Evolutionary conservation across 768 basidiomycete genomes (phyloP), one percentile per base, ranked within the genome.

Genomic region (Phlebiopsis flavidoalba): DNA sequence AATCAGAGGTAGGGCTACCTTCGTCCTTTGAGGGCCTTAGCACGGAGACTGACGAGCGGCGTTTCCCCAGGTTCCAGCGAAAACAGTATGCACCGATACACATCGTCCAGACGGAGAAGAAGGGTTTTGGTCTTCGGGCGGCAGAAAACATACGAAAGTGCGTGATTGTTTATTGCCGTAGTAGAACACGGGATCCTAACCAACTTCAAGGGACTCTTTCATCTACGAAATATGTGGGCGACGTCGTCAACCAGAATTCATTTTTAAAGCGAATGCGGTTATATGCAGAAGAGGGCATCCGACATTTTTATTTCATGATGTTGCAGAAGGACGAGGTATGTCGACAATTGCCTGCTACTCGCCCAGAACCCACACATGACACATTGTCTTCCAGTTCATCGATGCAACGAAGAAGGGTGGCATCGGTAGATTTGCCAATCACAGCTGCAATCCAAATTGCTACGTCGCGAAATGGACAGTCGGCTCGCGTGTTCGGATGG

Each of bases 281-380:
- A 8, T 99, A 99, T 71, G 95, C 85, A 1, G 84, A 87, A 47
- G 93, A 97, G 71, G 96, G 96, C 17, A 94, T 98, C 64, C 80
- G 84, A 56, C 97, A 98, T 73, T 99, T 98, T 67, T 99, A 98
- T 76, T 99, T 99, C 72, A 99, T 98, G 97, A 95, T 96, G 91
- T 74, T 99, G 60, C 97, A 99, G 76, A 94, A 92, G 70, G 95
- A 96, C 66, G 95, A 98, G 83, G 95, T 94, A 65, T 58, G 84
- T 14, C 19, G 6, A 14, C 8, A 11, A 22, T 4, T 14, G n/a
- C n/a, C n/a, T n/a, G 7, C 12, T 17, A 31, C 35, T 53, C 21
- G 11, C 35, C 8, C 35, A 4, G 10, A 14, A 14, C 3, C 1
- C 48, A 49, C 24, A 8, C 26, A 2, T 10, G 5, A 15, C 51